phyloP scores from a whole-genome alignment of 2,329 filamentous ascomycete species.

The Ophiocordyceps camponoti-leonardi region DNA sequence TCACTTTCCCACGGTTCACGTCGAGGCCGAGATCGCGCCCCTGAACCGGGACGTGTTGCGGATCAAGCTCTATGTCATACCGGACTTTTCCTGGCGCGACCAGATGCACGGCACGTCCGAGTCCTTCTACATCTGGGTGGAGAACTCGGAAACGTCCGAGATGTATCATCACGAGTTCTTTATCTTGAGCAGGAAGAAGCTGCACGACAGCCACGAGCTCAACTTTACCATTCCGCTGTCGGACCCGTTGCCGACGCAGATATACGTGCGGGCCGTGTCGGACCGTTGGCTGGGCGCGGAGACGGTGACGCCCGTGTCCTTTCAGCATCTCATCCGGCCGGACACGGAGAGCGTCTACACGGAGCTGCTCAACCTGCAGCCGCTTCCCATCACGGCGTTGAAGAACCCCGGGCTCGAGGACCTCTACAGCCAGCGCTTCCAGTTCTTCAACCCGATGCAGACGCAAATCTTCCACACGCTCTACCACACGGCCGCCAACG shows the following conservation, averaged over 20 bases:
- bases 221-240: conserved; percentile 94
- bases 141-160: conserved; percentile 92
- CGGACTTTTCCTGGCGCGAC: conserved; percentile 92
- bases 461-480: conserved; percentile 96
- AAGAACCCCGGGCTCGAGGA: conserved; percentile 80
- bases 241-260: conserved; percentile 85
- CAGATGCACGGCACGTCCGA: conserved; percentile 85
- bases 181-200: conserved; percentile 74
- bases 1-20: conserved; percentile 79
- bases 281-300: conserved; percentile 95
- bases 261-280: conserved; percentile 87
- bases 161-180: conserved; percentile 98
- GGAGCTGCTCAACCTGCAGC: conserved; percentile 80
- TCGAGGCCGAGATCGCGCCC: conserved; percentile 90
- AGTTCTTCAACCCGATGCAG: conserved; percentile 99
- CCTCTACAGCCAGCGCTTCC: conserved; percentile 74
- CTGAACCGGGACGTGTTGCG: conserved; percentile 86
- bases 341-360: conserved; percentile 98
- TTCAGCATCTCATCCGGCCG: conserved; percentile 91
- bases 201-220: conserved; percentile 91
- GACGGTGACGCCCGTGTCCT: conserved; percentile 87
- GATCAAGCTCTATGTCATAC: conserved; percentile 72
- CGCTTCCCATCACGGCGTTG: conserved; percentile 68
- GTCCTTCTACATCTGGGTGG: conserved; percentile 97
- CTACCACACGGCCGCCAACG: conserved; percentile 83